phyloP scores from a whole-genome alignment of 495 filamentous ascomycete species.

The Penicillium maclennaniae region DNA sequence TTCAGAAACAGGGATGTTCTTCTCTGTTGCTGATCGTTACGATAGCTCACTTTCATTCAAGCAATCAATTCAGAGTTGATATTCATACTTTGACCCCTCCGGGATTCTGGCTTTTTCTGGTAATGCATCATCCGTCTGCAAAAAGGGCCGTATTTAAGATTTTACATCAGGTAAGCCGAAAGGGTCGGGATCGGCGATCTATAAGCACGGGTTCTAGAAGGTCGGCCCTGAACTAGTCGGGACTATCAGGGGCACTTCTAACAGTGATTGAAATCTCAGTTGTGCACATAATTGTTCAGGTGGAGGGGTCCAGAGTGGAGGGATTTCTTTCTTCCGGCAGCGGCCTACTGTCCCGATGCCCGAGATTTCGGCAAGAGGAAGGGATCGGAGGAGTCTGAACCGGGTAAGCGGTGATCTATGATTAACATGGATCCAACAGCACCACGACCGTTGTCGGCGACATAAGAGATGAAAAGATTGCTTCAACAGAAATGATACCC shows the following conservation, averaged over 20 bases:
- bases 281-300: neutral
- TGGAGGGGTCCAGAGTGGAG: constrained; percentile 5
- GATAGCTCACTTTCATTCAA: neutral
- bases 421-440: neutral
- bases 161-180: neutral
- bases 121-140: neutral
- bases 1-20: neutral
- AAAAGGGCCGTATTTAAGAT: neutral
- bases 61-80: neutral
- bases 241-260: neutral
- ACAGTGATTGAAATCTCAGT: neutral
- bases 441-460: no score
- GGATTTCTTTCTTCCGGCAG: constrained; percentile 13
- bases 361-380: constrained; percentile 5
- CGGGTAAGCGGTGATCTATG: neutral
- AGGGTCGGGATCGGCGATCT: neutral
- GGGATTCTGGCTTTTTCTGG: neutral
- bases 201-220: neutral
- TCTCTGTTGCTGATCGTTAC: neutral
- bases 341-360: neutral
- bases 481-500: no score
- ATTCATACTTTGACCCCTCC: neutral
- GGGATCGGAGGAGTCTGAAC: neutral
- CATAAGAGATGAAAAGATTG: no score
- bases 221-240: neutral